A percentile compares a stretch with the other conserved stretches of the same genome.
These are phyloP conservation scores for Boletus barrowsii DNA, from an alignment of 768 basidiomycete species.

Conservation along the genomic window DNA sequence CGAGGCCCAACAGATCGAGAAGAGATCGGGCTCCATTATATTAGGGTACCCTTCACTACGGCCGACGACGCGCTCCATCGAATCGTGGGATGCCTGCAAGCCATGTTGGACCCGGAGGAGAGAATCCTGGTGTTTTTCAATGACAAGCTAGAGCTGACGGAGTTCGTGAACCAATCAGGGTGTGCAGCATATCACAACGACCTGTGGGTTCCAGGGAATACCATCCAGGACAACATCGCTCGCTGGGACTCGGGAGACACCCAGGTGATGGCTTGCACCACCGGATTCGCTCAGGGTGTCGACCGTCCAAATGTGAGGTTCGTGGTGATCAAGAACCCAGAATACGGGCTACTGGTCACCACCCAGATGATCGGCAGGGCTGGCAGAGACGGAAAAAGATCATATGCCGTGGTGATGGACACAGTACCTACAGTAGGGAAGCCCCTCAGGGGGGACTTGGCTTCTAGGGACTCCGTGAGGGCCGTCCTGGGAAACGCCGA, in stretches of 20 bases:
- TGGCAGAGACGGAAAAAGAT: not conserved
- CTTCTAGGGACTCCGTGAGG: no score
- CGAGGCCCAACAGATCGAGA: not conserved
- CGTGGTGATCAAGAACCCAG: not conserved
- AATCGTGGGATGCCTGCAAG: not conserved
- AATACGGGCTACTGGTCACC: not conserved
- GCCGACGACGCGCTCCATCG: not conserved
- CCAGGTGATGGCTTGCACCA: slow-evolving; percentile 3
- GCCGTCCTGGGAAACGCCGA: no score
- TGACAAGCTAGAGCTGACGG: not conserved
- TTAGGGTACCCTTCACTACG: not conserved
- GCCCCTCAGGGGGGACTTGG: no score
- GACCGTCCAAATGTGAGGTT: not conserved
- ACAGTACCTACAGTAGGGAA: not conserved
- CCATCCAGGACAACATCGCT: not conserved
- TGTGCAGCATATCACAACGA: not conserved
- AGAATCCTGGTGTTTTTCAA: not conserved
- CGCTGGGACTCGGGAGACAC: not conserved
- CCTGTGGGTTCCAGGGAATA: not conserved
- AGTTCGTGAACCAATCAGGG: not conserved
- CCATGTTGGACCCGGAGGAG: not conserved
- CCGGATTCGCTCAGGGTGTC: not conserved
- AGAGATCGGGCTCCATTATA: not conserved
- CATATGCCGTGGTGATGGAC: not conserved
- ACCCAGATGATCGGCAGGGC: not conserved